phyloP scores from a whole-genome alignment of 2,329 filamentous ascomycete species.

The Stachybotrys elegans region DNA sequence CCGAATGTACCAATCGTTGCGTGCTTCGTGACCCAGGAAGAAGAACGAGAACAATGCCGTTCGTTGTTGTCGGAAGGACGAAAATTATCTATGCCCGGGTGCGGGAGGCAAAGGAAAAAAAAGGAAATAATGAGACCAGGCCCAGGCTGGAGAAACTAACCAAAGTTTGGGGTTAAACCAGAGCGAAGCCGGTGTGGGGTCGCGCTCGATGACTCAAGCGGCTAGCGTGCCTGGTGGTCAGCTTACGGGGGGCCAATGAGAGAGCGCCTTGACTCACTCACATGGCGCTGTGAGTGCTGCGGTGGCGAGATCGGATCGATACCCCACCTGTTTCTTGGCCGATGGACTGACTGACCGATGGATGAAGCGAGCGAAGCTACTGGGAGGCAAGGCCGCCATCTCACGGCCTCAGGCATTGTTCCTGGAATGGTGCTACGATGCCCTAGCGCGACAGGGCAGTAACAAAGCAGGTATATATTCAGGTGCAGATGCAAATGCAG shows the following conservation, averaged over 20 bases:
- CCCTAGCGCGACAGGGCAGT: too few species aligned
- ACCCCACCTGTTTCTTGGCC: not conserved
- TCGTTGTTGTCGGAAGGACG: not conserved
- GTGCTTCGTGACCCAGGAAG: not conserved
- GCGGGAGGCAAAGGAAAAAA: not conserved
- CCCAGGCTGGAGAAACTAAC: not conserved
- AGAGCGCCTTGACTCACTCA: not conserved
- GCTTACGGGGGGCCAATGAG: not conserved
- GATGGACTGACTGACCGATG: not conserved
- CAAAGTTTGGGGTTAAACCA: not conserved
- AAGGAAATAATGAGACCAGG: not conserved
- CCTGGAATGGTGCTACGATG: not conserved
- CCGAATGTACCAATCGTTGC: not conserved
- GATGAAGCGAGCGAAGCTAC: not conserved
- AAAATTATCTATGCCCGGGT: not conserved
- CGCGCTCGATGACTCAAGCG: not conserved
- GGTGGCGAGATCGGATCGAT: not conserved
- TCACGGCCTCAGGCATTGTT: not conserved
- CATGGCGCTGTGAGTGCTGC: not conserved
- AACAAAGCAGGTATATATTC: not conserved
- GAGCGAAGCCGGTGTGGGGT: constrained; percentile 1
- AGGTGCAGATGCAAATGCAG: not conserved
- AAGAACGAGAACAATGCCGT: not conserved
- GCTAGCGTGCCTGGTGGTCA: not conserved
- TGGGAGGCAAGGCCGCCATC: not conserved